These are phyloP conservation scores for Xylaria castorea DNA, from an alignment of 495 filamentous ascomycete species.

Conservation along the genomic window DNA sequence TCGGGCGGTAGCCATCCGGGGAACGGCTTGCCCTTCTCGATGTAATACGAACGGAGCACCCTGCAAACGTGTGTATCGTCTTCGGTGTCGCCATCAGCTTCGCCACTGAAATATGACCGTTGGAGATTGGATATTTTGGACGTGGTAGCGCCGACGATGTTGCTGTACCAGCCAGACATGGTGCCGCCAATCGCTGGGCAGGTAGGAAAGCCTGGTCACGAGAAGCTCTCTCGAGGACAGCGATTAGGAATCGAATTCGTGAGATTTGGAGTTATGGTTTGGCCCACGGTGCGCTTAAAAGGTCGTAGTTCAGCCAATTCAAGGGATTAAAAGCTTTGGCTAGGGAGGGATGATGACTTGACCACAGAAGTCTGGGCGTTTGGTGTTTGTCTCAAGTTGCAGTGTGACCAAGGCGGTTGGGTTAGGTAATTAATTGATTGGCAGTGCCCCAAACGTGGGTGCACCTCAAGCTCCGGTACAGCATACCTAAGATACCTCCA, in stretches of 20 bases:
- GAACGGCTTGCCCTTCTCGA: slow-evolving; percentile 81
- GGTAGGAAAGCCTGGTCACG: background rate
- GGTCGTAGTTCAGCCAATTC: background rate
- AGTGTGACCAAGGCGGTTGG: background rate
- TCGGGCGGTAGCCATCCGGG: slow-evolving; percentile 90
- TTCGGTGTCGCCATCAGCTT: slow-evolving; percentile 89
- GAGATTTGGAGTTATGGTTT: background rate
- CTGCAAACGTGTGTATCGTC: slow-evolving; percentile 95
- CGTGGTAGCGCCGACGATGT: slow-evolving; percentile 78
- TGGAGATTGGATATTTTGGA: slow-evolving; percentile 82
- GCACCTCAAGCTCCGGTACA: background rate
- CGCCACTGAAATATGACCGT: slow-evolving; percentile 74
- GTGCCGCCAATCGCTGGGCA: slow-evolving; percentile 35
- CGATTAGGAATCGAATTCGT: background rate
- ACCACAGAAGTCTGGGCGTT: slow-evolving; percentile 2
- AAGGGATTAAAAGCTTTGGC: background rate
- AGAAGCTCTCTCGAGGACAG: background rate
- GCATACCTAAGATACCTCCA: background rate
- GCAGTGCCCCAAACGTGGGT: background rate
- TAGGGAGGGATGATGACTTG: background rate
- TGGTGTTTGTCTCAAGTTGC: slow-evolving; percentile 12
- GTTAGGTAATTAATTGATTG: slow-evolving; percentile 2
- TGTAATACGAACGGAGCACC: slow-evolving; percentile 94
- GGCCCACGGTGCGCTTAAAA: background rate
- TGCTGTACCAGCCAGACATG: slow-evolving; percentile 83